These are phyloP conservation scores for Candida schatavii DNA, from an alignment of 805 yeast genomes.

Conservation along the genomic window DNA sequence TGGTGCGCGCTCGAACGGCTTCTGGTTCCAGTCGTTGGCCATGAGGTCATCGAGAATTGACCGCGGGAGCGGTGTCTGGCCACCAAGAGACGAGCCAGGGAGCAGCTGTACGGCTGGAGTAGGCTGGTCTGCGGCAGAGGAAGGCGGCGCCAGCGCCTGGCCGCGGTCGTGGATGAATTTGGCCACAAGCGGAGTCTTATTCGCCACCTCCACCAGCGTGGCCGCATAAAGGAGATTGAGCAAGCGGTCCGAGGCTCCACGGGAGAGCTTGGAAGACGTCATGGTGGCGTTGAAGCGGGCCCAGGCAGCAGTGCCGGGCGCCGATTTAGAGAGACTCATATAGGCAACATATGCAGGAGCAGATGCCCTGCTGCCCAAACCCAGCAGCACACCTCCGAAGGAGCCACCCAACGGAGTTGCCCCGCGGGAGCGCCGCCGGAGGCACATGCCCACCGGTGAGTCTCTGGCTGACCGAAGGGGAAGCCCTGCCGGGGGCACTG, in stretches of 20 bases:
- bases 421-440: no score
- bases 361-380: no score
- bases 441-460: no score
- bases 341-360: no score
- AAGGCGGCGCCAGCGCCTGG: not conserved
- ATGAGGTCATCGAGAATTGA: slow-evolving; percentile 27
- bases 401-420: no score
- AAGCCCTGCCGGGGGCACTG: no score
- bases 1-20: slow-evolving; percentile 23
- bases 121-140: not conserved
- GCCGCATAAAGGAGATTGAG: slow-evolving; percentile 29
- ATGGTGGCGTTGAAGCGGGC: no score
- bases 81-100: not conserved
- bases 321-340: no score
- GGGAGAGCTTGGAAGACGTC: slow-evolving; percentile 13
- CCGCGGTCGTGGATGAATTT: slow-evolving; percentile 24
- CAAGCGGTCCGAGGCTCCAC: slow-evolving; percentile 22
- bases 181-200: slow-evolving; percentile 25
- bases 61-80: no score
- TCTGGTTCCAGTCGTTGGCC: slow-evolving; percentile 30
- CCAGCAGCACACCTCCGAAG: no score
- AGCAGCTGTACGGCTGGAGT: slow-evolving; percentile 3
- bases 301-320: no score
- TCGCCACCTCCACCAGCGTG: slow-evolving; percentile 25
- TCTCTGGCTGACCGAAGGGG: no score